A percentile compares a stretch with the other conserved stretches of the same genome.
Evolutionary conservation across 2,329 filamentous ascomycete genomes (phyloP).

Genomic region (Colletotrichum cuscutae): DNA sequence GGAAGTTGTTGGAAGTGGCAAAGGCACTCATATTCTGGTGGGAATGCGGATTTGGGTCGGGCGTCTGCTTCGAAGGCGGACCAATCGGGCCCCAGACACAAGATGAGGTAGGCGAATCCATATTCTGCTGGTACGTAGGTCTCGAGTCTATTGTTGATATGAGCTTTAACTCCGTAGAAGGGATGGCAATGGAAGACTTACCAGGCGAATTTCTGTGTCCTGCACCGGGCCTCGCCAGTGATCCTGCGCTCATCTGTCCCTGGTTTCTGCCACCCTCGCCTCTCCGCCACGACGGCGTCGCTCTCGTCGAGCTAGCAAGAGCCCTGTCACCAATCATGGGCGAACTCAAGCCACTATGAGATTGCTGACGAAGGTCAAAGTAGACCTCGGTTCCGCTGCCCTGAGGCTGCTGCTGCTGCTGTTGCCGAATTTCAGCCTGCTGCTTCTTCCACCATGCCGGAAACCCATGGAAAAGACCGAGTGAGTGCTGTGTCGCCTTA

Average conservation of each 20-base stretch:
- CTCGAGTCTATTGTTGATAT: background rate
- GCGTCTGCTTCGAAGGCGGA: conserved; percentile 39
- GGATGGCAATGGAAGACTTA: background rate
- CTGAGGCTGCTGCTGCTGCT: conserved; percentile 15
- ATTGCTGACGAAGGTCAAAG: background rate
- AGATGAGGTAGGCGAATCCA: conserved; percentile 28
- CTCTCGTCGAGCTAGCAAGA: conserved; percentile 7
- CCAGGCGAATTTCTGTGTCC: conserved; percentile 6
- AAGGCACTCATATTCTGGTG: conserved; percentile 3
- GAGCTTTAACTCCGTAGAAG: background rate
- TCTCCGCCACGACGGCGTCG: conserved; percentile 26
- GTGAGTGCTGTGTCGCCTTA: conserved; percentile 68
- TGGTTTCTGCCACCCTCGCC: background rate
- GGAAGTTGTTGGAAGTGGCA: background rate
- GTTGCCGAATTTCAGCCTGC: conserved; percentile 54
- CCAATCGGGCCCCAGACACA: conserved; percentile 44
- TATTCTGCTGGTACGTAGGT: conserved; percentile 1
- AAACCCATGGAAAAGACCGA: conserved; percentile 77
- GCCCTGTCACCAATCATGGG: conserved; percentile 9
- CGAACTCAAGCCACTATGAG: background rate
- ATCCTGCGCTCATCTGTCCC: conserved; percentile 1
- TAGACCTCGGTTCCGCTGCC: background rate
- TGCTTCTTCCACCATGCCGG: conserved; percentile 69
- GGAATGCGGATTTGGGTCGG: conserved; percentile 6
- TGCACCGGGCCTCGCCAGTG: background rate